These are phyloP conservation scores for Decorospora gaudefroyi DNA, from an alignment of 2,329 filamentous ascomycete genomes.

Conservation along the genomic window DNA sequence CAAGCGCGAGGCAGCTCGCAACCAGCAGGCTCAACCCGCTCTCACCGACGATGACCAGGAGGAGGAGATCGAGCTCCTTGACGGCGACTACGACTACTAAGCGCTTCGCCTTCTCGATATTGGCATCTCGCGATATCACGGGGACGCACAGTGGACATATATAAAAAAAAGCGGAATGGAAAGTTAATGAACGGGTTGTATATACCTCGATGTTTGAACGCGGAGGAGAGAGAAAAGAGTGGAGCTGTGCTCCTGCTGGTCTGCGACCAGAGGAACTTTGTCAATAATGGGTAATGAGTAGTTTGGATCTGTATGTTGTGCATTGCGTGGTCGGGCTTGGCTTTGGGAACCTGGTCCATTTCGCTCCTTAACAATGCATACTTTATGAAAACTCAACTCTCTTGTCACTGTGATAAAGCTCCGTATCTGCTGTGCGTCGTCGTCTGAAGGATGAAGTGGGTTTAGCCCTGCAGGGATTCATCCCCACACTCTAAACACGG, in stretches of 20 bases:
- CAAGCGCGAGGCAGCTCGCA: slow-evolving; percentile 26
- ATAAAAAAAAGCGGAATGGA: not conserved
- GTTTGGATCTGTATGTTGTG: slow-evolving; percentile 4
- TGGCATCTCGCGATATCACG: not conserved
- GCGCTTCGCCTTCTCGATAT: not conserved
- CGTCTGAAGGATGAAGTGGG: not conserved
- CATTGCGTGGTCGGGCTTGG: slow-evolving; percentile 20
- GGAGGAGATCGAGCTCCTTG: slow-evolving; percentile 40
- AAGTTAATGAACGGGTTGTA: slow-evolving; percentile 8
- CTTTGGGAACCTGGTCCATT: slow-evolving; percentile 29
- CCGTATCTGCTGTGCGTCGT: too few relatives aligned
- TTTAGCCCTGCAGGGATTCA: too few relatives aligned
- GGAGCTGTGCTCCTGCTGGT: slow-evolving; percentile 8
- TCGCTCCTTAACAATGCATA: slow-evolving; percentile 23
- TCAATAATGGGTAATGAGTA: slow-evolving; percentile 5
- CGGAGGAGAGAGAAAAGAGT: not conserved
- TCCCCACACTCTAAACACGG: too few relatives aligned
- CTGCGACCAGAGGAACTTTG: slow-evolving; percentile 10
- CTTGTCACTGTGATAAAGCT: too few relatives aligned
- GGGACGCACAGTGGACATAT: not conserved
- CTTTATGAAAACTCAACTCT: not conserved
- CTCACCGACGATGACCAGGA: slow-evolving; percentile 45
- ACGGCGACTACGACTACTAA: slow-evolving; percentile 21
- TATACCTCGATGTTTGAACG: slow-evolving; percentile 9
- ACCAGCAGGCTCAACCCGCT: slow-evolving; percentile 16